A percentile compares a stretch with the other conserved stretches of the same genome.
These are phyloP conservation scores for Torulaspora microellipsoides DNA, from an alignment of 805 yeast species.

Conservation along the genomic window DNA sequence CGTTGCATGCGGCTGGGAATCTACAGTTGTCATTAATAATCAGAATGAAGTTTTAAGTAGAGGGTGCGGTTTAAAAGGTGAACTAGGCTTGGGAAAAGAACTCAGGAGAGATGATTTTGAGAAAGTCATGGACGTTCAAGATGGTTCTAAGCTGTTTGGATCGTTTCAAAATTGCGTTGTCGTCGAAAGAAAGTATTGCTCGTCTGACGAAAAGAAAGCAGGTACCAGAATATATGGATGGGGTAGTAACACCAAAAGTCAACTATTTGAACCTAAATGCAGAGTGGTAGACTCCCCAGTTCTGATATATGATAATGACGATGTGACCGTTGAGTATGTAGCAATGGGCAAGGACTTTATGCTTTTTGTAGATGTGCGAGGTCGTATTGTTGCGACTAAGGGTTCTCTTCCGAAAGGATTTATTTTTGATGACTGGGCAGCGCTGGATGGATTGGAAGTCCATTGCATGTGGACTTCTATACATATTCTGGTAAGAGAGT, in stretches of 20 bases:
- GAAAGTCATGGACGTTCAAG: conserved; percentile 12
- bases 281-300: conserved; percentile 17
- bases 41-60: conserved; percentile 43
- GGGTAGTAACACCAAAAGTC: conserved; percentile 50
- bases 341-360: conserved; percentile 32
- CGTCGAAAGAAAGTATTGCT: conserved; percentile 58
- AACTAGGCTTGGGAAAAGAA: conserved; percentile 52
- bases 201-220: conserved; percentile 46
- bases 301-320: conserved; percentile 14
- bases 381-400: conserved; percentile 9
- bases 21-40: conserved; percentile 46
- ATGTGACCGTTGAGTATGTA: conserved; percentile 11
- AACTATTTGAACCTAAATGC: conserved; percentile 33
- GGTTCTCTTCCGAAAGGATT: conserved; percentile 25
- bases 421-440: conserved; percentile 11
- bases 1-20: conserved; percentile 80
- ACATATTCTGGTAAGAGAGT: conserved; percentile 40
- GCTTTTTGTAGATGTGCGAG: conserved; percentile 14
- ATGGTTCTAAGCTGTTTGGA: conserved; percentile 18
- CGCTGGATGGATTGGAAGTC: conserved; percentile 3
- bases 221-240: conserved; percentile 39
- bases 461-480: conserved; percentile 73
- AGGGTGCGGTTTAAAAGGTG: conserved; percentile 72
- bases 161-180: conserved; percentile 47
- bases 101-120: conserved; percentile 1